Conservation (phyloP, 1,284 basidiomycete genomes). For the Ganoderma multipileum region DNA sequence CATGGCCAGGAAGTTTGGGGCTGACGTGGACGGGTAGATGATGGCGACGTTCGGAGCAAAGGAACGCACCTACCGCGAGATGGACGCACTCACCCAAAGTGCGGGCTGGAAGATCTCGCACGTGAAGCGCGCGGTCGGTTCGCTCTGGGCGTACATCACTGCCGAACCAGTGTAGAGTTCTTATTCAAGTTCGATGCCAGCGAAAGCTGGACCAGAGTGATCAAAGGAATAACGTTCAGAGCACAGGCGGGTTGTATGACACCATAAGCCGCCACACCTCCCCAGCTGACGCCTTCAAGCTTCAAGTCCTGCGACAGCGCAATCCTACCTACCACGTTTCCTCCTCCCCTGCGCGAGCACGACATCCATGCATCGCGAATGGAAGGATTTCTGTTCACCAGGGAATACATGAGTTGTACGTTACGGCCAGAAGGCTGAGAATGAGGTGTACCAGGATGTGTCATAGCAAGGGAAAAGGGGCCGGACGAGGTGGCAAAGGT, state of each 20-base stretch:
- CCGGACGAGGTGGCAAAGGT: background rate
- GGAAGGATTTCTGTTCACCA: slow-evolving; percentile 28
- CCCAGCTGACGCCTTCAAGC: slow-evolving; percentile 10
- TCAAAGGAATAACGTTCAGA: too few species aligned
- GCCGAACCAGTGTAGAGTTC: slow-evolving; percentile 16
- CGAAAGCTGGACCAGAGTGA: too few species aligned
- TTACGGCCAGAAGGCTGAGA: too few species aligned
- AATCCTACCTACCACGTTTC: background rate
- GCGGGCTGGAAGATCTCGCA: slow-evolving; percentile 69
- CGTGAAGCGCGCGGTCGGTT: slow-evolving; percentile 43
- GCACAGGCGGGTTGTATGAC: slow-evolving; percentile 19
- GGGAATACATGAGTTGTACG: too few species aligned
- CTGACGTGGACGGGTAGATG: slow-evolving; percentile 56
- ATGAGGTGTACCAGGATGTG: too few species aligned
- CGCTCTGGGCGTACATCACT: slow-evolving; percentile 28
- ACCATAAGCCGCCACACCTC: slow-evolving; percentile 23
- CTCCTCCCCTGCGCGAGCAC: slow-evolving; percentile 24
- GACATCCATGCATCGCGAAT: slow-evolving; percentile 31
- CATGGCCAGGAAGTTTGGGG: too few species aligned
- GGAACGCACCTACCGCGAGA: slow-evolving; percentile 70
- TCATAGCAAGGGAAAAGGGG: too few species aligned
- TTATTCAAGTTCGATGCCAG: background rate
- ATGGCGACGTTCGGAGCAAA: slow-evolving; percentile 68
- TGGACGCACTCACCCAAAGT: slow-evolving; percentile 56
- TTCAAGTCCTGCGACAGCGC: slow-evolving; percentile 17